A percentile compares a stretch with the other conserved stretches of the same genome.
Conservation (phyloP, 1,284 basidiomycete species). For the Leccinum griseonigrum region DNA sequence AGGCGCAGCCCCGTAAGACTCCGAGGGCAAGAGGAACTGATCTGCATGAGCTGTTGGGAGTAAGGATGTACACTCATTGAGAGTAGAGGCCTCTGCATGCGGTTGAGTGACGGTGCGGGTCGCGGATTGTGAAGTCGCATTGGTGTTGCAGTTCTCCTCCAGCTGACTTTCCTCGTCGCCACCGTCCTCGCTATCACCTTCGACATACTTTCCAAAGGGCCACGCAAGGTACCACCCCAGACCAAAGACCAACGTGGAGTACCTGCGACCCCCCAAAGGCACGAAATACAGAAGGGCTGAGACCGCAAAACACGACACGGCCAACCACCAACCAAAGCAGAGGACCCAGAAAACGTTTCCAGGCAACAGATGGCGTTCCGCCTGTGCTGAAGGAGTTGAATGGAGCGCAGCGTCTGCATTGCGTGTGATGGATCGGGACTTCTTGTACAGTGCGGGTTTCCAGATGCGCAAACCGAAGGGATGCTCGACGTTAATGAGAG, state of each 20-base stretch:
- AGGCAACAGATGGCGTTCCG: conserved; percentile 85
- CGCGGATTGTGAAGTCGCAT: conserved; percentile 30
- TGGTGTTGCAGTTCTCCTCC: conserved; percentile 32
- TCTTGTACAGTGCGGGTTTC: conserved; percentile 99
- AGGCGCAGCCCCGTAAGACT: conserved; percentile 63
- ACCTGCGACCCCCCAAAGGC: conserved; percentile 80
- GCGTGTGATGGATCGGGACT: conserved; percentile 93
- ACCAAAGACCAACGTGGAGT: conserved; percentile 87
- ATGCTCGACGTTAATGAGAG: conserved; percentile 98
- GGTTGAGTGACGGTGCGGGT: conserved; percentile 36
- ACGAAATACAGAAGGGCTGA: conserved; percentile 71
- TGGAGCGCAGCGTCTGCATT: conserved; percentile 95
- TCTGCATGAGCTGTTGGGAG: conserved; percentile 31
- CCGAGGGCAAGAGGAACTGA: conserved; percentile 41
- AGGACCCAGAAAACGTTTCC: conserved; percentile 94
- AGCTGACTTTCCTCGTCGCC: conserved; percentile 41
- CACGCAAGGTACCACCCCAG: conserved; percentile 95
- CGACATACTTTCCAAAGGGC: conserved; percentile 99
- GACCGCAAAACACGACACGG: conserved; percentile 65
- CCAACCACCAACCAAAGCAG: conserved; percentile 91
- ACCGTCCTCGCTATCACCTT: conserved; percentile 66
- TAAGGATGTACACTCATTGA: conserved; percentile 42
- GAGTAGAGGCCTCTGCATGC: conserved; percentile 24
- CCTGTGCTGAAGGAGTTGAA: conserved; percentile 87
- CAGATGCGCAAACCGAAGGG: conserved; percentile 99